A percentile compares a stretch with the other conserved stretches of the same genome.
These are phyloP conservation scores for Fusarium sp. DNA, from an alignment of 2,329 filamentous ascomycete genomes.

Conservation along the genomic window DNA sequence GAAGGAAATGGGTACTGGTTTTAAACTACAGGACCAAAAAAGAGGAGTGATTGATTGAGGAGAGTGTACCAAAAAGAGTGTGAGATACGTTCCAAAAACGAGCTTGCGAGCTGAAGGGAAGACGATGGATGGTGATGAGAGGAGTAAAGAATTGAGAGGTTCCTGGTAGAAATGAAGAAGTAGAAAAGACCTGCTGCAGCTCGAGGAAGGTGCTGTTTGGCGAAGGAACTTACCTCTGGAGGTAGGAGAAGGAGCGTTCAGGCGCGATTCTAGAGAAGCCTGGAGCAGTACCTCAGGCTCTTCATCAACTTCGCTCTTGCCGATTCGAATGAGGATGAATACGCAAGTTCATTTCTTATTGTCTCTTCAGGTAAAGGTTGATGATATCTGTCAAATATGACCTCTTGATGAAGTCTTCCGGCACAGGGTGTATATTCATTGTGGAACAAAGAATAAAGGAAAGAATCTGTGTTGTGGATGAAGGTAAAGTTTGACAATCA, in stretches of 20 bases:
- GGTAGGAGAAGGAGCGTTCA: conserved; percentile 1
- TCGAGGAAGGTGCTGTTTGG: conserved; percentile 6
- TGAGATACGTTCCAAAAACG: conserved; percentile 44
- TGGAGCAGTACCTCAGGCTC: no score
- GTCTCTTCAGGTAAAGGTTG: no score
- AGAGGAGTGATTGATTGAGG: conserved; percentile 31
- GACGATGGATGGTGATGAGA: conserved; percentile 35
- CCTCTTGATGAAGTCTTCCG: no score
- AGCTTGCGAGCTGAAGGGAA: conserved; percentile 44
- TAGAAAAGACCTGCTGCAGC: not conserved
- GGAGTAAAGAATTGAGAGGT: conserved; percentile 1
- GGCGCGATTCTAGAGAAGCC: not conserved
- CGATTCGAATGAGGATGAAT: no score
- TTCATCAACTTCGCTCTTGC: no score
- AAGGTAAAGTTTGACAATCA: no score
- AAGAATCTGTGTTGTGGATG: no score
- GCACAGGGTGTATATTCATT: no score
- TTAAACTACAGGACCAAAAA: conserved; percentile 54
- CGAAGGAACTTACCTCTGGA: not conserved
- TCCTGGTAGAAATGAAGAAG: not conserved
- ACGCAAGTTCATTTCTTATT: no score
- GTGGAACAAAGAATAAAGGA: no score
- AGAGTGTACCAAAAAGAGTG: conserved; percentile 53
- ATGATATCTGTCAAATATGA: no score
- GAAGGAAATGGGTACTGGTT: conserved; percentile 32